A percentile compares a stretch with the other conserved stretches of the same genome.
phyloP scores from a whole-genome alignment of 257 asterid species.

The Gentiana macrophylla region DNA sequence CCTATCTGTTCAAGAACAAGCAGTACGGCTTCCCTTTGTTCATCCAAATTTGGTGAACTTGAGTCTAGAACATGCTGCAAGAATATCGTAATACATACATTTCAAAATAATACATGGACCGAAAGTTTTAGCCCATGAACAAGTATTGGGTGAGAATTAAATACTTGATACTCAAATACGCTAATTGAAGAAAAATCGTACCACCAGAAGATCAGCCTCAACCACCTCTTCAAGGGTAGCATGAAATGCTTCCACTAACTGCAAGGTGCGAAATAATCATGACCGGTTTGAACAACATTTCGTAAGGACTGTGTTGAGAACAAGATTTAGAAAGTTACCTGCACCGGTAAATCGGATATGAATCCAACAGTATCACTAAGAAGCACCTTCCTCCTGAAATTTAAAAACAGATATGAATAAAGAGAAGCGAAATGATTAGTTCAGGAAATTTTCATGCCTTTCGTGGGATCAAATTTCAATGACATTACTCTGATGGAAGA shows the following conservation, averaged over 20 bases:
- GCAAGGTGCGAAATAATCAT: slow-evolving; percentile 19
- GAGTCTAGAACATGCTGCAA: slow-evolving; percentile 95
- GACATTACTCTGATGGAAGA: slow-evolving; percentile 83
- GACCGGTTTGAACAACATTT: slow-evolving; percentile 4
- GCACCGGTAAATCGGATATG: slow-evolving; percentile 90
- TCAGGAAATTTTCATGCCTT: not conserved
- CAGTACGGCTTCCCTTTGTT: slow-evolving; percentile 69
- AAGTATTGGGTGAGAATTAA: not conserved
- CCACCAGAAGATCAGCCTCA: slow-evolving; percentile 98
- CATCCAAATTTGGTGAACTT: slow-evolving; percentile 63
- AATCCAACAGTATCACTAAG: slow-evolving; percentile 98
- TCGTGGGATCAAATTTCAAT: not conserved
- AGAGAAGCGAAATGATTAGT: not conserved
- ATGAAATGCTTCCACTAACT: slow-evolving; percentile 96
- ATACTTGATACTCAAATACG: not conserved
- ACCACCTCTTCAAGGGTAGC: slow-evolving; percentile 97
- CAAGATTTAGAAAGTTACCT: slow-evolving; percentile 37
- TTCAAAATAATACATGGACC: not conserved
- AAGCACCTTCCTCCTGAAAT: slow-evolving; percentile 74
- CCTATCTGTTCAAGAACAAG: slow-evolving; percentile 74
- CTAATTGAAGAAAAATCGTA: slow-evolving; percentile 18
- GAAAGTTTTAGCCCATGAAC: not conserved
- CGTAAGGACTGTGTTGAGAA: not conserved
- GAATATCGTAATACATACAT: not conserved
- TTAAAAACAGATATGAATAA: slow-evolving; percentile 11